Base-by-base conservation (phyloP, 805 yeast genomes). In the Kurtzmaniella fragi region DNA sequence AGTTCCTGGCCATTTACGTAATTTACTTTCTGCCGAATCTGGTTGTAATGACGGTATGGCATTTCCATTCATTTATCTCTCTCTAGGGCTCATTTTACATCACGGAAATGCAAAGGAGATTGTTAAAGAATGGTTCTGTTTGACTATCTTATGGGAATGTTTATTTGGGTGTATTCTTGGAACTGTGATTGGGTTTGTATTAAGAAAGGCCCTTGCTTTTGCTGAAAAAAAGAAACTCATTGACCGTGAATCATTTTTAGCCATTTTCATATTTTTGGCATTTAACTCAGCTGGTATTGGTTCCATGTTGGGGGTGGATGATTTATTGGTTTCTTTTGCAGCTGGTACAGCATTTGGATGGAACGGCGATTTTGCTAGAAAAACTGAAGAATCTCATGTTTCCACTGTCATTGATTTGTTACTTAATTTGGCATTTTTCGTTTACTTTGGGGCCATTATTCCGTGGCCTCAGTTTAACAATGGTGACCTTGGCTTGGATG, bases 11-110 rank as follows among this genome's bases (percentile, higher is more conserved):
- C 96, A 89, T 61, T 70, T 89, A 62, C 72, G 95, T 49, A 84
- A 88, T 53, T 62, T 89, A 34, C 66, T 90, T 17, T 77, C 90
- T 25, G 95, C 95, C 0, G 95, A 87, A 51, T 82, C 91, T 0
- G 95, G 90, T 3, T 84, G 95, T 57, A 89, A 89, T 59, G 97
- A 89, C 55, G 97, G 97, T 32, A 83, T 89, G 93, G 96, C 96
- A 0, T 89, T 86, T 54, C 97, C 97, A 0, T 89, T 89, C 55
- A 84, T 86, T 17, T 71, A 72, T 62, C 59, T 90, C 31, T 79
- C 93, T 2, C 63, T 87, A 44, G 75, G 82, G 54, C 56, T 88
- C 34, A 75, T 89, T 38, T 57, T 78, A n/a, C 78, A 83, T 54
- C 71, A 73, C 25, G 84, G 84, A 3, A 61, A 84, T 38, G 77